Conservation (phyloP, 208 protist genomes). For the Leishmania major region DNA sequence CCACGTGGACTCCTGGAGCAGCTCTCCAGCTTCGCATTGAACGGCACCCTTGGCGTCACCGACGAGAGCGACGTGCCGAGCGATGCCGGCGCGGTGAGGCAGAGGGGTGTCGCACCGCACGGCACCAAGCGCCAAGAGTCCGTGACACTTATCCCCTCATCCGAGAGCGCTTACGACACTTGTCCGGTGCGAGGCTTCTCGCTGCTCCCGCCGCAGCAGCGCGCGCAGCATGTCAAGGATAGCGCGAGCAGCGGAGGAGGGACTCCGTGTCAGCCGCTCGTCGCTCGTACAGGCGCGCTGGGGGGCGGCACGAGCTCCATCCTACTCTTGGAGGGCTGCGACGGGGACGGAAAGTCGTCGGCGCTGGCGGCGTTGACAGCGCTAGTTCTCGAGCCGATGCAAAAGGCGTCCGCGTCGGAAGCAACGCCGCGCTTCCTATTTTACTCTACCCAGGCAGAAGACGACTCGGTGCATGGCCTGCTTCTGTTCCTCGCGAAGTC, state of each 20-base stretch:
- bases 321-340: conserved; percentile 60
- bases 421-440: conserved; percentile 41
- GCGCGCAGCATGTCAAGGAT: background rate
- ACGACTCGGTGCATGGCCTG: conserved; percentile 52
- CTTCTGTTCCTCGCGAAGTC: conserved; percentile 62
- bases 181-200: background rate
- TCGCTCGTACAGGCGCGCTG: no score
- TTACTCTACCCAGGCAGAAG: conserved; percentile 65
- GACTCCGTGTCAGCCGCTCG: background rate
- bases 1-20: conserved; percentile 58
- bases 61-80: background rate
- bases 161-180: background rate
- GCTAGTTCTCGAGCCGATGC: conserved; percentile 36
- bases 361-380: conserved; percentile 51
- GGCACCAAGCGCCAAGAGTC: background rate
- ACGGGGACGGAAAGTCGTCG: conserved; percentile 81
- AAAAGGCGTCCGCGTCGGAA: background rate
- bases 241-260: background rate
- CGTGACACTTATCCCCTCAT: background rate
- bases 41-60: conserved; percentile 1
- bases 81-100: background rate
- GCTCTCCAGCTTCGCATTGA: conserved; percentile 60
- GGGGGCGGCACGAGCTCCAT: conserved; percentile 33
- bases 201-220: background rate
- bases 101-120: background rate